Base-by-base conservation (phyloP, 257 asterid genomes). In the Capsicum baccatum region DNA sequence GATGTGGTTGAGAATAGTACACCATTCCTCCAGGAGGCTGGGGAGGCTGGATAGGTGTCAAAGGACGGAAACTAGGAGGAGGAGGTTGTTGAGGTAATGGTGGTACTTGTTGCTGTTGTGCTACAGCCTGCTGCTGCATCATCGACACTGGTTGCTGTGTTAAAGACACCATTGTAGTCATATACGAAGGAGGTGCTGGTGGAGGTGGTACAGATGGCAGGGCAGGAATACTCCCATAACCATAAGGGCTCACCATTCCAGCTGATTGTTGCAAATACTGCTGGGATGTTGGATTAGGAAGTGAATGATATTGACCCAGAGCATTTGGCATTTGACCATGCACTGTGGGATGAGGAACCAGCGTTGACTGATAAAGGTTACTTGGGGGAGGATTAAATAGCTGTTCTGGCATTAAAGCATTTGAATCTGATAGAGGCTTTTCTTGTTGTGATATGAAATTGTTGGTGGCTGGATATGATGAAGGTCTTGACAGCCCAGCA, bases 11-110 rank as follows among this genome's bases (percentile, higher is more conserved):
- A 21, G 93, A 83, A 86, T 89, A 94, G 88, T 92, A 92, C 33
- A 91, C 88, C 93, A 94, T 89, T 57, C 97, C 95, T 57, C 97
- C 95, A 54, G 97, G 92, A 9, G 91, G 88, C 85, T 90, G 97
- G 48, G 97, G 92, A 9, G 91, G 88, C 85, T 90, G 97, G 57
- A 83, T 63, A 35, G 95, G 93, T 7, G 89, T 86, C 16, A 90
- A 73, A 74, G 94, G 95, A 69, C 92, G 93, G 84, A 91, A 93
- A 89, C 87, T 84, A 37, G 97, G 92, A 19, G 91, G 88, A 3
- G 81, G 85, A 5, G 82, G 86, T 86, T 84, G 94, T 42, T 81
- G 89, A 56, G 90, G 85, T 57, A 87, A 82, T 6, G 87, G 86
- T 47, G 87, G 86, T 47, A 73, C 42, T 12, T 89, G 84, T 15